A percentile compares a stretch with the other conserved stretches of the same genome.
phyloP scores from a whole-genome alignment of 2,329 filamentous ascomycete species.

The Xylariaceae sp. region DNA sequence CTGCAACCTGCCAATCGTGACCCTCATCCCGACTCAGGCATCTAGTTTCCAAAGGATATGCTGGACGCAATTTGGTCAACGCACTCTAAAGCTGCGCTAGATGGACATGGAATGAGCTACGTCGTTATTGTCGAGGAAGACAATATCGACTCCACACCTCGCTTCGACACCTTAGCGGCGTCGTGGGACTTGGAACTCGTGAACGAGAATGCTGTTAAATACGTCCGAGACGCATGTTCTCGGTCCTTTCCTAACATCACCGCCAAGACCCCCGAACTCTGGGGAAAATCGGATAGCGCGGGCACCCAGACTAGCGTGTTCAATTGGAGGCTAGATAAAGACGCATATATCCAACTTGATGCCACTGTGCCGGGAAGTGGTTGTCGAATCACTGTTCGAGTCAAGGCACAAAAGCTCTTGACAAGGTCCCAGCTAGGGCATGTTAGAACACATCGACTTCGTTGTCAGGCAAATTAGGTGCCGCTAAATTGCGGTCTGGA shows the following conservation, averaged over 20 bases:
- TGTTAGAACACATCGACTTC: background rate
- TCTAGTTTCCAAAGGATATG: background rate
- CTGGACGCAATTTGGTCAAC: conserved; percentile 1
- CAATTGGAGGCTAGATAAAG: background rate
- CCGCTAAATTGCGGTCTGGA: background rate
- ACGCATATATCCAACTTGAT: conserved; percentile 4
- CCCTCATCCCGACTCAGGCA: conserved; percentile 1
- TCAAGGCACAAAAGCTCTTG: conserved; percentile 1
- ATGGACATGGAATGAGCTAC: background rate
- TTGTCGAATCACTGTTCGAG: background rate
- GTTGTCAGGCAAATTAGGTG: background rate
- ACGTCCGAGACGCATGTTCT: conserved; percentile 7
- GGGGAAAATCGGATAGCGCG: background rate
- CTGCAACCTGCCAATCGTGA: background rate
- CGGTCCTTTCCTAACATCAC: background rate
- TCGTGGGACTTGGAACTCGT: conserved; percentile 4
- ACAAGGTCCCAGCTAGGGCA: background rate
- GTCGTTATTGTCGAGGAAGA: background rate
- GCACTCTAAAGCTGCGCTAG: background rate
- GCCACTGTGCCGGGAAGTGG: background rate
- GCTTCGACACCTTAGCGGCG: conserved; percentile 2
- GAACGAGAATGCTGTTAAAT: conserved; percentile 1
- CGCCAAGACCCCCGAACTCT: background rate
- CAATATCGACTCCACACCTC: background rate
- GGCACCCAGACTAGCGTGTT: background rate